Base-by-base conservation (phyloP, 495 filamentous ascomycete species). In the Tuber melanosporum region DNA sequence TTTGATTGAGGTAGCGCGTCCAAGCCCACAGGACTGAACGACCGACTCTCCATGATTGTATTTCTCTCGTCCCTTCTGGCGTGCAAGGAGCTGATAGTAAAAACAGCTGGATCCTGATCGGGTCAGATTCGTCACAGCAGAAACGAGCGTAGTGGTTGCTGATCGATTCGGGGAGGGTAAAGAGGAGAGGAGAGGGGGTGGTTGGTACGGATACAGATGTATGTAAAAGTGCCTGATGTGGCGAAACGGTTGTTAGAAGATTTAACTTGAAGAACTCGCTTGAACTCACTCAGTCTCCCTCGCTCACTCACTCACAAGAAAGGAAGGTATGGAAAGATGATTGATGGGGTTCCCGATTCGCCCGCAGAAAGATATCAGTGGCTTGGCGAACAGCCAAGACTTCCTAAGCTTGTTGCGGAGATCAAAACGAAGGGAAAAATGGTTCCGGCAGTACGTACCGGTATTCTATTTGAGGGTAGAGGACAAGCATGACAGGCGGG, bases 71-170 rank as follows among this genome's bases (percentile, higher is more conserved):
- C 75, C 49, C 44, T 49, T 36, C 12, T 15, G 19, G 19, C 20
- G 26, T 8, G 57, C 6, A 66, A 66, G 57, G 57, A 26, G 75
- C n/a, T 17, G 19, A 26, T 66, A 36, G 41, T 22, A 71, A 45
- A 78, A 77, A 71, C 62, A 72, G 39, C 78, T 79, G 78, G 77
- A 79, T 79, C 77, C 77, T 79, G 72, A 79, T 74, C 77, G 70
- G 75, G 70, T 43, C 76, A 70, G 15, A 44, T 62, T 22, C 73
- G 46, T 49, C 44, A 17, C 70, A 36, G 45, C 57, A 36, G 26
- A 66, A 66, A 66, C 19, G 57, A 26, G 26, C 57, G 57, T 17
- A 66, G 44, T 70, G 45, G 36, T 15, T 70, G 36, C 57, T 39
- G 45, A 41, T 49, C 42, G 42, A 39, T 69, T 5, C 44, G 57